Percentiles rank a stretch among this genome's conserved stretches.
These are phyloP conservation scores for Cutaneotrichosporon cavernicola DNA, from an alignment of 1,284 basidiomycete genomes.

Conservation along the genomic window DNA sequence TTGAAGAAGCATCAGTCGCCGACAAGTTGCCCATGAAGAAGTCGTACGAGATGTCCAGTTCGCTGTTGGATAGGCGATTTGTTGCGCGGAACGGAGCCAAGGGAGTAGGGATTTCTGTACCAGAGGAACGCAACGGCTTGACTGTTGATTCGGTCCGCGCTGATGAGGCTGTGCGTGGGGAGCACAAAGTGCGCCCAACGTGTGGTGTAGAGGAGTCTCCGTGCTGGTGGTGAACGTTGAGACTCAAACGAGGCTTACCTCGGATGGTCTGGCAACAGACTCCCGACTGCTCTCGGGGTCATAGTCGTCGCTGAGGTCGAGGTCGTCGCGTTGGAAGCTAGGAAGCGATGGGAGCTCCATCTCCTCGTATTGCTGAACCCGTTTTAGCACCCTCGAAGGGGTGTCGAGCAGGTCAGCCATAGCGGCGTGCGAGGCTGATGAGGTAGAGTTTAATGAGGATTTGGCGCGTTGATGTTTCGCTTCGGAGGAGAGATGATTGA, in stretches of 20 bases:
- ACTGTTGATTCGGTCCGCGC: slow-evolving; percentile 9
- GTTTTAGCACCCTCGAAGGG: slow-evolving; percentile 40
- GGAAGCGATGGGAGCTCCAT: slow-evolving; percentile 50
- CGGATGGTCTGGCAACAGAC: neutral
- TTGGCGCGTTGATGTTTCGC: neutral
- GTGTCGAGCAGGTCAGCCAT: slow-evolving; percentile 43
- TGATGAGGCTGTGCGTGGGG: slow-evolving; percentile 4
- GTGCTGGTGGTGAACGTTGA: neutral
- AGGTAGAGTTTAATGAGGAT: neutral
- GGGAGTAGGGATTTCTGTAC: neutral
- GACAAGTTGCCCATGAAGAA: neutral
- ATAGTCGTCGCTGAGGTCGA: slow-evolving; percentile 27
- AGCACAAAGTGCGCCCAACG: neutral
- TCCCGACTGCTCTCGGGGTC: neutral
- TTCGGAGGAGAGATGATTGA: neutral
- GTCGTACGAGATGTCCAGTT: neutral
- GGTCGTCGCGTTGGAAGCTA: slow-evolving; percentile 45
- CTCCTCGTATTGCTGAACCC: slow-evolving; percentile 46
- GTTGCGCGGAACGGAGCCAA: neutral
- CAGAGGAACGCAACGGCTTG: neutral
- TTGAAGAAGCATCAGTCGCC: neutral
- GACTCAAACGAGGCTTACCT: neutral
- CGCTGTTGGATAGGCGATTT: neutral
- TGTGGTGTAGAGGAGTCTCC: neutral
- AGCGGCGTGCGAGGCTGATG: neutral